phyloP scores from a whole-genome alignment of 129 eudicot species.

The Smallanthus sonchifolius region DNA sequence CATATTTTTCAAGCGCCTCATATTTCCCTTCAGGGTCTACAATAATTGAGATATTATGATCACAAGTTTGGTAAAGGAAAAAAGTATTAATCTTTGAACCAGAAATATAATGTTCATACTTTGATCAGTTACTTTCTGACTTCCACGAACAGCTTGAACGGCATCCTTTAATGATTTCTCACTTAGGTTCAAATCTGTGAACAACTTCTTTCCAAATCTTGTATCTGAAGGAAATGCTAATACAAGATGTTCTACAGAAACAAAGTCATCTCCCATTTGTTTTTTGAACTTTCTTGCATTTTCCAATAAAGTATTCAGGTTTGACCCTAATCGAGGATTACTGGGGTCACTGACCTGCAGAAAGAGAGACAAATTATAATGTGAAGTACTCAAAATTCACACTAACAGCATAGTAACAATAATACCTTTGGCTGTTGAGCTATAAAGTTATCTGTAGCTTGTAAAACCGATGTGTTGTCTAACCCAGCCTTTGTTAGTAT shows the following conservation, averaged over 20 bases:
- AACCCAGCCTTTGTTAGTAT: conserved; percentile 88
- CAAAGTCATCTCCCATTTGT: conserved; percentile 81
- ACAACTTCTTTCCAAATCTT: conserved; percentile 73
- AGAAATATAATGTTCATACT: conserved; percentile 37
- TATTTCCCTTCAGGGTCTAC: conserved; percentile 92
- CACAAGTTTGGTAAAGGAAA: not conserved
- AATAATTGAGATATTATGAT: not conserved
- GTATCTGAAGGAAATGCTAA: conserved; percentile 66
- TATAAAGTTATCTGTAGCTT: conserved; percentile 72
- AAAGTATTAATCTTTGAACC: not conserved
- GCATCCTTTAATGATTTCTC: conserved; percentile 85
- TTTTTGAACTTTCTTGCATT: conserved; percentile 65
- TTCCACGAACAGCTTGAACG: conserved; percentile 87
- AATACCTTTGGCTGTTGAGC: conserved; percentile 84
- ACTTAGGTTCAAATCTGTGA: conserved; percentile 54
- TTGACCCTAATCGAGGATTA: conserved; percentile 69
- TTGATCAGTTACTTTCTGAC: conserved; percentile 92
- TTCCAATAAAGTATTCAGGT: conserved; percentile 53
- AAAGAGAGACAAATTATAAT: not conserved
- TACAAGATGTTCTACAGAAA: conserved; percentile 87
- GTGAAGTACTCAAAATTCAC: not conserved
- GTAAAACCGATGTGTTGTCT: conserved; percentile 83
- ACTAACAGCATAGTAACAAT: not conserved
- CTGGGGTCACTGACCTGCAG: conserved; percentile 83
- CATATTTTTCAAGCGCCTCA: conserved; percentile 86